phyloP scores from a whole-genome alignment of 1,139 yeast species.

The Suhomyces atakaporum region DNA sequence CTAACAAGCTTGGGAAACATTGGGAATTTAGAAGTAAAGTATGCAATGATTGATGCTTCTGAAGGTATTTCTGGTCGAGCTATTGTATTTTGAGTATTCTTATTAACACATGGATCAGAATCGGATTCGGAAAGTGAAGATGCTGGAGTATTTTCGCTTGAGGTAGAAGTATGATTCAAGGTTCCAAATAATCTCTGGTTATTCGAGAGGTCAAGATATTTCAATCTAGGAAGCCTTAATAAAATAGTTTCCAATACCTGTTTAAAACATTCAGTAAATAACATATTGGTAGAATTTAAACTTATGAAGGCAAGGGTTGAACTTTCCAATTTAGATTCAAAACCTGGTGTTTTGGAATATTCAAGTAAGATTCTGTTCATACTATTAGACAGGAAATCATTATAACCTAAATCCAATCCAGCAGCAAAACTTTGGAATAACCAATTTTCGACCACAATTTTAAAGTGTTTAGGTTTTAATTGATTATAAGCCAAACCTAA shows the following conservation, averaged over 20 bases:
- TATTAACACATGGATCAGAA: background rate
- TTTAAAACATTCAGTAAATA: slow-evolving; percentile 34
- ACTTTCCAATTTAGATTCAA: slow-evolving; percentile 21
- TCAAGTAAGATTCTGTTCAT: slow-evolving; percentile 32
- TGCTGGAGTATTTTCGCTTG: slow-evolving; percentile 1
- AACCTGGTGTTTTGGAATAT: slow-evolving; percentile 20
- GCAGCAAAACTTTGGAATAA: slow-evolving; percentile 36
- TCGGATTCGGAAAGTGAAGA: slow-evolving; percentile 1
- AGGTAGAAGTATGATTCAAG: slow-evolving; percentile 1
- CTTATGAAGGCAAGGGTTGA: slow-evolving; percentile 47
- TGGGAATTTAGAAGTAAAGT: slow-evolving; percentile 57
- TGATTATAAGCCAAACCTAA: slow-evolving; percentile 73
- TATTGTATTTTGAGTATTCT: background rate
- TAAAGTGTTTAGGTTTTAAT: slow-evolving; percentile 51
- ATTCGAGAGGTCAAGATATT: slow-evolving; percentile 67
- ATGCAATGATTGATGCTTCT: slow-evolving; percentile 31
- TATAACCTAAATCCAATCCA: slow-evolving; percentile 73
- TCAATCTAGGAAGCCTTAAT: slow-evolving; percentile 51
- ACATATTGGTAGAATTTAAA: slow-evolving; percentile 51
- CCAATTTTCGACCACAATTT: slow-evolving; percentile 48
- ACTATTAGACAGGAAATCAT: slow-evolving; percentile 52
- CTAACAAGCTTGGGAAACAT: slow-evolving; percentile 57
- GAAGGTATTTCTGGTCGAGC: slow-evolving; percentile 4
- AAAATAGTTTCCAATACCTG: slow-evolving; percentile 35
- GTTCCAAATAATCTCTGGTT: slow-evolving; percentile 58